Conservation (phyloP, 768 basidiomycete species). For the Mycena amicta region DNA sequence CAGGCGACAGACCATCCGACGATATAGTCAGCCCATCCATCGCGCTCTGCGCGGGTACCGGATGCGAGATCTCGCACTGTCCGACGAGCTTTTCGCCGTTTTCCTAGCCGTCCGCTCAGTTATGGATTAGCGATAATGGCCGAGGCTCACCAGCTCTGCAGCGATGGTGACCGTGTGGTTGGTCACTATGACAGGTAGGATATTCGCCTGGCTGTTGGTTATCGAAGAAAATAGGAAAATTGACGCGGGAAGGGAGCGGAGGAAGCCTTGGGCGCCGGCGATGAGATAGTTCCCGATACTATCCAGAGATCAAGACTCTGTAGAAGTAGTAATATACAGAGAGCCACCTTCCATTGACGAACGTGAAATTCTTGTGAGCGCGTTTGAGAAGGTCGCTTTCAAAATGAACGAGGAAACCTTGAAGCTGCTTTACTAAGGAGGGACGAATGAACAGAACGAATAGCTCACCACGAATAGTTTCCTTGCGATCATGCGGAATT, state of each 20-base stretch:
- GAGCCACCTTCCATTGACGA: slow-evolving; percentile 79
- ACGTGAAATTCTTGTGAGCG: slow-evolving; percentile 93
- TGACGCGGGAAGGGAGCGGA: slow-evolving; percentile 89
- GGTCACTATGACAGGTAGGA: slow-evolving; percentile 89
- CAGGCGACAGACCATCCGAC: slow-evolving; percentile 47
- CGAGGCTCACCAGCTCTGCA: slow-evolving; percentile 67
- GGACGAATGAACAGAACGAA: too few species aligned
- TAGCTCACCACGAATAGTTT: slow-evolving; percentile 78
- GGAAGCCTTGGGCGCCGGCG: slow-evolving; percentile 86
- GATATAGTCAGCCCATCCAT: slow-evolving; percentile 33
- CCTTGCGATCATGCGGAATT: slow-evolving; percentile 88
- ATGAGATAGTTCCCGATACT: slow-evolving; percentile 92
- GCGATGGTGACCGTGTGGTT: slow-evolving; percentile 97
- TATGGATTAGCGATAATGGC: too few species aligned
- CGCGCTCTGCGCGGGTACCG: slow-evolving; percentile 42
- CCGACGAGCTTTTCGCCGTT: slow-evolving; percentile 81
- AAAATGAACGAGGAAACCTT: slow-evolving; percentile 94
- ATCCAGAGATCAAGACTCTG: slow-evolving; percentile 5
- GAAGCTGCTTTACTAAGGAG: too few species aligned
- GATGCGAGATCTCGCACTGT: slow-evolving; percentile 94
- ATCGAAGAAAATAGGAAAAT: slow-evolving; percentile 94
- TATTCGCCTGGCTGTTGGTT: slow-evolving; percentile 82
- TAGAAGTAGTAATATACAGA: too few species aligned
- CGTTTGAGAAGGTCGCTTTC: slow-evolving; percentile 85
- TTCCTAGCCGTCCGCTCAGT: too few species aligned